Base-by-base conservation (phyloP, 805 yeast genomes). In the Priceomyces castillae region DNA sequence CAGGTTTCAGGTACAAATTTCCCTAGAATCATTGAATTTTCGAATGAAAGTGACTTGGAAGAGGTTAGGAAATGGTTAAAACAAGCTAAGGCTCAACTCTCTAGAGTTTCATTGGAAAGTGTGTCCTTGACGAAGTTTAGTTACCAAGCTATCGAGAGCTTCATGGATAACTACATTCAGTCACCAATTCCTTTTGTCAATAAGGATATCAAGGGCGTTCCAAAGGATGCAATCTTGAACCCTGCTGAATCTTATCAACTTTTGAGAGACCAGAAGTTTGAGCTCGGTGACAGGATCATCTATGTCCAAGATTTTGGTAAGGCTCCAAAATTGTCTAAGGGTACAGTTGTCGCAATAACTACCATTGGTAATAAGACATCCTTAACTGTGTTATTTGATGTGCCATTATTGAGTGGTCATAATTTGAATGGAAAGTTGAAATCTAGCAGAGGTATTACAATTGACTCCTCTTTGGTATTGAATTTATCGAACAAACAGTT, bases 271-370 rank as follows among this genome's bases (percentile, higher is more conserved):
- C 99, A 94, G 68, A 67, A 73, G 37, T 94, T 94, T 59, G 75
- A 77, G 22, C 72, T 94, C 17, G 99, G 99, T 54, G 97, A 94
- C 58, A 78, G 99, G 47, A 88, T 94, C 23, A 77, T 86, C 18
- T 90, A 87, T 52, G 86, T 89, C 17, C 84, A 85, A 53, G 86
- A 83, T 53, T 81, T 86, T 18, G 98, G 98, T 40, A 89, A 87
- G 57, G 96, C 90, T 12, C 96, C 97, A 20, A 65, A 83, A 44
- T 89, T 85, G 58, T 76, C 87, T 19, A 85, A 85, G 56, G 99
- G 99, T 61, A 90, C 97, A 1, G 95, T 94, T 42, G 84, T 87
- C 39, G 84, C 86, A 7, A 70, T 77, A 43, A 66, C 65, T 18
- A 65, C 77, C 3, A 71, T 80, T 33, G 88, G 87, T 34, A 74